Base-by-base conservation (phyloP, 305 asterid species). In the Salvia sclarea region DNA sequence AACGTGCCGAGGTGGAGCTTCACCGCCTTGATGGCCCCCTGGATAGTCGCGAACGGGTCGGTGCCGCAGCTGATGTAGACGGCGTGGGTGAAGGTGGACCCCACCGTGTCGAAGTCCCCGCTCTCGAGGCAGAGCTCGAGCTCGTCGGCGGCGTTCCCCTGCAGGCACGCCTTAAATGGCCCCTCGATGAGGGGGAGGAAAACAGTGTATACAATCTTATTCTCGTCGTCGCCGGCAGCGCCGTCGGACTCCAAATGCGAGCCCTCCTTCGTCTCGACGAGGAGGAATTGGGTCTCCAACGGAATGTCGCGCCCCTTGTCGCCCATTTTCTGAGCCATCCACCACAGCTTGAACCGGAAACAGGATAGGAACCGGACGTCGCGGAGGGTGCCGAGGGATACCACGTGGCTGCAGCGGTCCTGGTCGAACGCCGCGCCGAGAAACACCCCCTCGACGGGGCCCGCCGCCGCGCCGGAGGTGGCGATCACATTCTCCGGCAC, bases 131-230 rank as follows among this genome's bases (percentile, higher is more conserved):
- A 89, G 65, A 91, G 68, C 50, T 91, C 90, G 0, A 91, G 84
- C 81, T 84, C 95, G 53, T 89, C 94, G 25, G 66, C 57, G 1
- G 79, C 73, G 66, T 89, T 89, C 17, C 98, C 98, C 52, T 91
- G 96, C 43, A 91, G 88, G 78, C 83, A 87, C 14, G 85, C 95
- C 49, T 91, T 80, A 59, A 91, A 91, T n/a, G 88, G 79, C 4
- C 91, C 98, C 53, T 87, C 94, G 18, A 91, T 85, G 43, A 91
- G 64, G 18, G 98, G 98, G 69, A 89, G 73, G 64, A 91, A 89
- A 30, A 87, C 95, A 0, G 86, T 80, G 65, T 89, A 91, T 21
- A 83, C 79, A 9, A 79, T 64, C 58, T 80, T 70, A n/a, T 72
- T 69, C 0, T 81, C 88, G 18, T 80, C 75, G 2, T 75, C 88